These are phyloP conservation scores for Lotus japonicus DNA, from an alignment of 306 rosid genomes.

Conservation along the genomic window DNA sequence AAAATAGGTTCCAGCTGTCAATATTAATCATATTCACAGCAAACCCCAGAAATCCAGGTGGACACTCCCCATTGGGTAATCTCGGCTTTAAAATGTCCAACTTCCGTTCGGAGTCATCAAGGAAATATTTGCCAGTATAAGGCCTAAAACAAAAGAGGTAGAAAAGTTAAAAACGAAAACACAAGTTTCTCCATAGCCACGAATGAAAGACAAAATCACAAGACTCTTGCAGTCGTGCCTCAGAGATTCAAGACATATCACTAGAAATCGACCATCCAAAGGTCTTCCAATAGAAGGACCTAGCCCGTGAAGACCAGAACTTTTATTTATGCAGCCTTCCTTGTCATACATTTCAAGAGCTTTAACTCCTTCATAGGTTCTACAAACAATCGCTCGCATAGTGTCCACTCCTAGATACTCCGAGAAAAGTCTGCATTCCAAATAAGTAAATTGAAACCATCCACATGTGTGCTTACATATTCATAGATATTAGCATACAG, in stretches of 20 bases:
- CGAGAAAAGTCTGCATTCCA: conserved; percentile 66
- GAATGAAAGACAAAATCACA: conserved; percentile 3
- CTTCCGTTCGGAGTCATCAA: conserved; percentile 63
- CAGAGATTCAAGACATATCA: conserved; percentile 69
- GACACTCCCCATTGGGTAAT: conserved; percentile 67
- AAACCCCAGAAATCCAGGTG: conserved; percentile 76
- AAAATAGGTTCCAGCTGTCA: conserved; percentile 44
- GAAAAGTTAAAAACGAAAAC: background rate
- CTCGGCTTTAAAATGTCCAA: conserved; percentile 75
- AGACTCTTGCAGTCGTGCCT: conserved; percentile 46
- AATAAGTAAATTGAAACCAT: conserved; percentile 22
- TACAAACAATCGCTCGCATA: conserved; percentile 80
- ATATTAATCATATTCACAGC: conserved; percentile 79
- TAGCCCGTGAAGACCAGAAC: conserved; percentile 64
- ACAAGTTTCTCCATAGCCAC: conserved; percentile 15
- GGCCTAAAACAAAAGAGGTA: conserved; percentile 37
- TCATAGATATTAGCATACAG: conserved; percentile 1
- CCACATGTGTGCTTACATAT: conserved; percentile 8
- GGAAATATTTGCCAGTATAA: conserved; percentile 54
- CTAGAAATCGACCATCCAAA: conserved; percentile 63
- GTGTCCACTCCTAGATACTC: conserved; percentile 76
- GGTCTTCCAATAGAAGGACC: conserved; percentile 61
- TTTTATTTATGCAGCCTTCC: conserved; percentile 50
- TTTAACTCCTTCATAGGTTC: conserved; percentile 59
- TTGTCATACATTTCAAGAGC: conserved; percentile 69